These are phyloP conservation scores for Geosmithia morbida DNA, from an alignment of 2,329 filamentous ascomycete genomes.

Conservation along the genomic window DNA sequence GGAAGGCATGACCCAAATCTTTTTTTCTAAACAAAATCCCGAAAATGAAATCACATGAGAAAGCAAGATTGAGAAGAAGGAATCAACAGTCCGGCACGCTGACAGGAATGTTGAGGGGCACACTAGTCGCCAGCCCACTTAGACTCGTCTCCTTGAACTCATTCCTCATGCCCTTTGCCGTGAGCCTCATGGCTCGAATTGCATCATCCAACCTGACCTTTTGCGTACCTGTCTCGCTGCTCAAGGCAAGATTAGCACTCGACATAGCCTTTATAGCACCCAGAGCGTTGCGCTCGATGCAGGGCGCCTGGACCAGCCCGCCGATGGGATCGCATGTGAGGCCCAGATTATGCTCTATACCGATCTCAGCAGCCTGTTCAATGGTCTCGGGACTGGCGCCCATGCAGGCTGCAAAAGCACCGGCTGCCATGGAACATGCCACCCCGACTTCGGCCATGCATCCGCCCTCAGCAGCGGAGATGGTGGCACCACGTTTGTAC, in stretches of 20 bases:
- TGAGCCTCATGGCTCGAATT: slow-evolving; percentile 33
- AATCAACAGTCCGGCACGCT: slow-evolving; percentile 34
- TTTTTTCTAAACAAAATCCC: not conserved
- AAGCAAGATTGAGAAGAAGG: not conserved
- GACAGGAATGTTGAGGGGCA: slow-evolving; percentile 33
- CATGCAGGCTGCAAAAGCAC: slow-evolving; percentile 35
- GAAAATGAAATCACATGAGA: not conserved
- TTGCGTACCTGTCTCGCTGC: slow-evolving; percentile 27
- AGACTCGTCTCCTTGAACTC: slow-evolving; percentile 39
- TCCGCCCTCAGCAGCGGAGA: slow-evolving; percentile 34
- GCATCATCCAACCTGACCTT: slow-evolving; percentile 35
- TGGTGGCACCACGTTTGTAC: slow-evolving; percentile 36
- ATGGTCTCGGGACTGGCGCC: slow-evolving; percentile 33
- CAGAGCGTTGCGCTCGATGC: slow-evolving; percentile 34
- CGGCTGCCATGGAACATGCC: slow-evolving; percentile 35
- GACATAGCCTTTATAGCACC: slow-evolving; percentile 36
- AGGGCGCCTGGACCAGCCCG: slow-evolving; percentile 33
- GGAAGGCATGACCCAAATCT: not conserved
- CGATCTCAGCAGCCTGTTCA: slow-evolving; percentile 35
- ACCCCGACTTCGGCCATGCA: slow-evolving; percentile 40
- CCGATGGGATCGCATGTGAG: slow-evolving; percentile 35
- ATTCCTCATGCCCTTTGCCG: slow-evolving; percentile 34
- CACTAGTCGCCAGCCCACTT: slow-evolving; percentile 33
- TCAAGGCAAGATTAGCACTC: slow-evolving; percentile 31
- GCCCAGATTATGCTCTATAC: slow-evolving; percentile 36